Conservation (phyloP, 768 basidiomycete genomes). For the Daedaleopsis nitida region DNA sequence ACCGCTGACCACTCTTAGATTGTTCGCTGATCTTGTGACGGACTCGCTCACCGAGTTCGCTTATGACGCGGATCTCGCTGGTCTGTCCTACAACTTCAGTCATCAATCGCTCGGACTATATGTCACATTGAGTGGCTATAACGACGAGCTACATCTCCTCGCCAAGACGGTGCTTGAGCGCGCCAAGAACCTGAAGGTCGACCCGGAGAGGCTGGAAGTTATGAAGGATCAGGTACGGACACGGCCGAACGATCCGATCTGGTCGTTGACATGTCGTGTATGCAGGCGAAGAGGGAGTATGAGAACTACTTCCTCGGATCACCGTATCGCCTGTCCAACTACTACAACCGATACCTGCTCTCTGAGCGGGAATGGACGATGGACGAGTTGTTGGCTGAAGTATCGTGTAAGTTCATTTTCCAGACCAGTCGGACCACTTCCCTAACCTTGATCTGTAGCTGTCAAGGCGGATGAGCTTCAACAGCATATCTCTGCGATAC, state of each 20-base stretch:
- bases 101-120: slow-evolving; percentile 66
- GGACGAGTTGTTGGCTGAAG: slow-evolving; percentile 72
- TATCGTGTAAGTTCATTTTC: slow-evolving; percentile 39
- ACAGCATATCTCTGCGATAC: slow-evolving; percentile 55
- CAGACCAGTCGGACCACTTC: neutral
- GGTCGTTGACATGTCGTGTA: neutral
- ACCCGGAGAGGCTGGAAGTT: slow-evolving; percentile 72
- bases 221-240: slow-evolving; percentile 78
- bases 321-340: slow-evolving; percentile 78
- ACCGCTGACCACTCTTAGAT: slow-evolving; percentile 39
- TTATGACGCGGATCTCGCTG: slow-evolving; percentile 92
- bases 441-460: slow-evolving; percentile 41
- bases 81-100: slow-evolving; percentile 72
- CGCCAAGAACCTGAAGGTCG: slow-evolving; percentile 62
- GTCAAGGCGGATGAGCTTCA: slow-evolving; percentile 73
- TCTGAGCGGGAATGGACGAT: slow-evolving; percentile 75
- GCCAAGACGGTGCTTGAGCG: slow-evolving; percentile 71
- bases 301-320: slow-evolving; percentile 87
- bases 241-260: neutral
- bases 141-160: slow-evolving; percentile 84
- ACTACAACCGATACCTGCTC: slow-evolving; percentile 71
- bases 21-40: slow-evolving; percentile 83
- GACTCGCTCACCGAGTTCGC: slow-evolving; percentile 90
- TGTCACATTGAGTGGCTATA: slow-evolving; percentile 80
- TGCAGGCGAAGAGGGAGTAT: slow-evolving; percentile 73